Evolutionary conservation across 768 basidiomycete species (phyloP).

Genomic region (Kwoniella heveanensis): DNA sequence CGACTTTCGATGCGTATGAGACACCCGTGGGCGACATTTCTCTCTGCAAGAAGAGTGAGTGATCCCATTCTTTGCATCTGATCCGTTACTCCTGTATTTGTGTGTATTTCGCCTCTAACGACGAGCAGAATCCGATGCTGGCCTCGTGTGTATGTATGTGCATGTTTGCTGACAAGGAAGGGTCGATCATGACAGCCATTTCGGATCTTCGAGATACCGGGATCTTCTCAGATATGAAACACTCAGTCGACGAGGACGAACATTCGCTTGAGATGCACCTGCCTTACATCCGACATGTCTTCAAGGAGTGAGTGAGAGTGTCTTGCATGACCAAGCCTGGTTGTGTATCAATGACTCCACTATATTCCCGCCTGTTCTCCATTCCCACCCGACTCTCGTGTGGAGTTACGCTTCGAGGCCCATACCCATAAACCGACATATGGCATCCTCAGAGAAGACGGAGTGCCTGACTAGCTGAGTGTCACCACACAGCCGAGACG

Average conservation of each 20-base stretch:
- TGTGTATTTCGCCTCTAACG: no score
- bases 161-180: no score
- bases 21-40: slow-evolving; percentile 84
- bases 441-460: no score
- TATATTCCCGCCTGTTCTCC: background rate
- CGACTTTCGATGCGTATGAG: slow-evolving; percentile 71
- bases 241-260: slow-evolving; percentile 80
- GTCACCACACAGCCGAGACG: slow-evolving; percentile 51
- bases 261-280: slow-evolving; percentile 99
- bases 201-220: slow-evolving; percentile 67
- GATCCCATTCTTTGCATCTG: background rate
- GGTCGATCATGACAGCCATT: slow-evolving; percentile 65
- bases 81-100: no score
- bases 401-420: no score
- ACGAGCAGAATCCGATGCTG: no score
- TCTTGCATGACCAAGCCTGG: background rate
- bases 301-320: slow-evolving; percentile 35
- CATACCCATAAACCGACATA: no score
- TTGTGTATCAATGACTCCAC: background rate
- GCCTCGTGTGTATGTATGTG: no score
- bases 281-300: slow-evolving; percentile 60
- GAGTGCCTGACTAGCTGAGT: no score
- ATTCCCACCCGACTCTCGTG: no score
- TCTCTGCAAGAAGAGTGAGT: slow-evolving; percentile 76
- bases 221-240: slow-evolving; percentile 69